phyloP scores from a whole-genome alignment of 805 yeast genomes.

The Starmera pachycereana region DNA sequence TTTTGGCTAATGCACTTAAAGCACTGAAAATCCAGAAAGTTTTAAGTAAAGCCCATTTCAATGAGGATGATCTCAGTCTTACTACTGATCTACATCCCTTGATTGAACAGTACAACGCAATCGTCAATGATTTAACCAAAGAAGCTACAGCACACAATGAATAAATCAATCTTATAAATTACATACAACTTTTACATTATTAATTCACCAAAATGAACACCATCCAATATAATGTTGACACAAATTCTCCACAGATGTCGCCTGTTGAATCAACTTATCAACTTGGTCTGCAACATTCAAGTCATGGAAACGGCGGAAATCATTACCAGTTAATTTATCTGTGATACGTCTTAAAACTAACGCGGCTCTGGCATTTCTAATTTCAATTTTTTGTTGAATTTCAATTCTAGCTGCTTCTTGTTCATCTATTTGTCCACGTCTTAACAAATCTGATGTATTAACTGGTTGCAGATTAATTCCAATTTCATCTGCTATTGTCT shows the following conservation, averaged over 20 bases:
- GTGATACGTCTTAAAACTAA: slow-evolving; percentile 83
- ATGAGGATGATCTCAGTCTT: slow-evolving; percentile 31
- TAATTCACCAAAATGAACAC: slow-evolving; percentile 99
- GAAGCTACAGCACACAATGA: background rate
- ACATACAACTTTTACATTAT: too few relatives aligned
- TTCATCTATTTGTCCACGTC: slow-evolving; percentile 67
- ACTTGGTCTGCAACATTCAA: slow-evolving; percentile 84
- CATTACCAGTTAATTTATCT: slow-evolving; percentile 90
- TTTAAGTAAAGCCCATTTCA: slow-evolving; percentile 44
- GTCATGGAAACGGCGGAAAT: slow-evolving; percentile 61
- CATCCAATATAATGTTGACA: slow-evolving; percentile 98
- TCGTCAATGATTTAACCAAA: slow-evolving; percentile 4
- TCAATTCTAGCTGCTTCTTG: slow-evolving; percentile 66
- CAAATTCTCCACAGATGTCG: slow-evolving; percentile 89
- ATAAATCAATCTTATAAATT: background rate
- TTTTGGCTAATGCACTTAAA: slow-evolving; percentile 27
- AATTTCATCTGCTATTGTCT: slow-evolving; percentile 63
- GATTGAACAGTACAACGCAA: slow-evolving; percentile 34
- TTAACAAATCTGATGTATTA: slow-evolving; percentile 59
- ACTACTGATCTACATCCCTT: slow-evolving; percentile 24
- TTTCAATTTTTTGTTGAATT: slow-evolving; percentile 56
- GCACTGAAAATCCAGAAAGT: slow-evolving; percentile 55
- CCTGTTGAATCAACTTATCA: slow-evolving; percentile 87
- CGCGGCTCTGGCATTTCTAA: slow-evolving; percentile 83
- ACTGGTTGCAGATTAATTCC: slow-evolving; percentile 59